Conservation (phyloP, 148 eudicot genomes). For the Selenicereus undatus region DNA sequence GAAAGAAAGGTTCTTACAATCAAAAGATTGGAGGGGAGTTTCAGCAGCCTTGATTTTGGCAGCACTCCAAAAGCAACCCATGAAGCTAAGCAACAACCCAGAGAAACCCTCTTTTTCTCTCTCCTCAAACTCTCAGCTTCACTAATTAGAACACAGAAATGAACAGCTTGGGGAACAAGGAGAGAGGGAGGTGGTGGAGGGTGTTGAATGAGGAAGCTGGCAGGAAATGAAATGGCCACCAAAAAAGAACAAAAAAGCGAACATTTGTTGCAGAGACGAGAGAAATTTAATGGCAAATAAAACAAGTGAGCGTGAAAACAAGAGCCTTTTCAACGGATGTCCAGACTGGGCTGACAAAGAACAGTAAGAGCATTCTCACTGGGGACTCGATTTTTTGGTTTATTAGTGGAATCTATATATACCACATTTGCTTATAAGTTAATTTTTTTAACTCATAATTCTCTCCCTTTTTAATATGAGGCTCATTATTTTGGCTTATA, state of each 20-base stretch:
- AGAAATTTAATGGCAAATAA: not conserved
- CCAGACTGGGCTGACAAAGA: not conserved
- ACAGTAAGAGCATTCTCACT: too few relatives aligned
- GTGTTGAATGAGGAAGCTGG: not conserved
- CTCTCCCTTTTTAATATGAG: too few relatives aligned
- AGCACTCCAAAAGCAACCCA: slow-evolving; percentile 77
- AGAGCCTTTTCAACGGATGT: not conserved
- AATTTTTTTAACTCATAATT: too few relatives aligned
- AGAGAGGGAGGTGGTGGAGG: not conserved
- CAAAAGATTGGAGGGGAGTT: slow-evolving; percentile 23
- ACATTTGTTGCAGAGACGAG: not conserved
- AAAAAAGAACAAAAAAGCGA: not conserved
- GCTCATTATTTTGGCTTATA: too few relatives aligned
- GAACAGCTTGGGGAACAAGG: not conserved
- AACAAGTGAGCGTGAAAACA: not conserved
- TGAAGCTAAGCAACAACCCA: slow-evolving; percentile 9
- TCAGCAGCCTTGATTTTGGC: slow-evolving; percentile 53
- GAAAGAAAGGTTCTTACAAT: slow-evolving; percentile 12
- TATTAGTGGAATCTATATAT: too few relatives aligned
- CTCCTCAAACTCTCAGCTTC: not conserved
- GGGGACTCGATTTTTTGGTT: too few relatives aligned
- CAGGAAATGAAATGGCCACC: not conserved
- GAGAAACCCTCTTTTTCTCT: not conserved
- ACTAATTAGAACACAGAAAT: not conserved
- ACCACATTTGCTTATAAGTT: too few relatives aligned